A percentile compares a stretch with the other conserved stretches of the same genome.
Evolutionary conservation across 2,329 filamentous ascomycete genomes (phyloP).

Genomic region (Chrysoporthe cubensis): DNA sequence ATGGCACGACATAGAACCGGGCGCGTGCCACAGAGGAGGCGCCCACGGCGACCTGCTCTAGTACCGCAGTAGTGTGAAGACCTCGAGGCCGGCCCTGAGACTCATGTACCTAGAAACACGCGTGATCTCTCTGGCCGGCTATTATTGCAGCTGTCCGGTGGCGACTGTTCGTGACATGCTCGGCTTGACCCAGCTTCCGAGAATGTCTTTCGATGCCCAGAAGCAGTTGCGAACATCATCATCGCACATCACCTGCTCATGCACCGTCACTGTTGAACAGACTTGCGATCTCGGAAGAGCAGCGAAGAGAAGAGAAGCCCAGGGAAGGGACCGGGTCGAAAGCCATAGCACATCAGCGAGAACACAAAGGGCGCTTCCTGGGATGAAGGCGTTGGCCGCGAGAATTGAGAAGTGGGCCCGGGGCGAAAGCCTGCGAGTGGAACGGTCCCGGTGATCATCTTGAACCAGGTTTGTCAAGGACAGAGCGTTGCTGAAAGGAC

Average conservation of each 20-base stretch:
- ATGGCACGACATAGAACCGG: not conserved
- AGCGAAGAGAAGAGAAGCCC: not conserved
- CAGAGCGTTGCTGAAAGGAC: no score
- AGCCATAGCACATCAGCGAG: not conserved
- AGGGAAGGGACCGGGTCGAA: not conserved
- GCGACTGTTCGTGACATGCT: not conserved
- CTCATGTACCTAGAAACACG: not conserved
- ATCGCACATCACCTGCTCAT: not conserved
- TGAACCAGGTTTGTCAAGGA: no score
- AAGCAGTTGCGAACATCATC: not conserved
- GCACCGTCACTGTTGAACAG: not conserved
- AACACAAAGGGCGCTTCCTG: not conserved
- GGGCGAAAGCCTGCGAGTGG: no score
- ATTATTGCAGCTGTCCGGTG: not conserved
- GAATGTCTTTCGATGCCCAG: not conserved
- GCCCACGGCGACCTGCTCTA: not conserved
- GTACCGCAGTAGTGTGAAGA: not conserved
- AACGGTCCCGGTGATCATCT: no score
- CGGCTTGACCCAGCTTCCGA: not conserved
- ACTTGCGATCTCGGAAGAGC: not conserved
- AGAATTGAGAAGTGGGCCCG: not conserved
- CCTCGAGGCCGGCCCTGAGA: not conserved
- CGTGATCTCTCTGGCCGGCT: not conserved
- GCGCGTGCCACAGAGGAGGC: slow-evolving; percentile 4
- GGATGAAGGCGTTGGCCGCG: not conserved